Percentiles rank a stretch among this genome's conserved stretches.
These are phyloP conservation scores for Gossypium turneri DNA, from an alignment of 345 rosid genomes.

Conservation along the genomic window DNA sequence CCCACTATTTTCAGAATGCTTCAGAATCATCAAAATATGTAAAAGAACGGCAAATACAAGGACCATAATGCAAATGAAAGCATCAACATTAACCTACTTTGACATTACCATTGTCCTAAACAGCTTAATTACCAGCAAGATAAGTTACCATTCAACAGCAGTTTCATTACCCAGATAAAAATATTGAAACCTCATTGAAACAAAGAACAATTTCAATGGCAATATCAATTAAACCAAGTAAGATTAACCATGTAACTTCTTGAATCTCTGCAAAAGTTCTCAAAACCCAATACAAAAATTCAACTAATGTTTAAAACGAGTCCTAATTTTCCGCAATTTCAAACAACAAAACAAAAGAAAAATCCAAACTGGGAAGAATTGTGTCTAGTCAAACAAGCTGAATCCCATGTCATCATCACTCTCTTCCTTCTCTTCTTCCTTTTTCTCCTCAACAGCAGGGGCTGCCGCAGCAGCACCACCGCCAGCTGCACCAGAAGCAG, in stretches of 20 bases:
- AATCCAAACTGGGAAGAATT: neutral
- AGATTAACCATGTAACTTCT: neutral
- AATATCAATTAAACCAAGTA: neutral
- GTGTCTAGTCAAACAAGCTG: constrained; percentile 44
- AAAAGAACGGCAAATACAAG: neutral
- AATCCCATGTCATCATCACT: constrained; percentile 55
- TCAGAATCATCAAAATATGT: neutral
- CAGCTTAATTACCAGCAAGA: neutral
- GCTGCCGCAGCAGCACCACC: constrained; percentile 33
- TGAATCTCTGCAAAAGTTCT: neutral
- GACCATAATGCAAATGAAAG: neutral
- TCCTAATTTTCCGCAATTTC: neutral
- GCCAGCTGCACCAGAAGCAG: constrained; percentile 22
- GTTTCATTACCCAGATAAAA: neutral
- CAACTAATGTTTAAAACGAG: neutral
- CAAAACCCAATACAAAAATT: neutral
- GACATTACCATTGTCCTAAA: neutral
- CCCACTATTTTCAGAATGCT: too few relatives aligned
- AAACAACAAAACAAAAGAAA: neutral
- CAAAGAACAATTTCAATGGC: neutral
- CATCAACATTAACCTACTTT: neutral
- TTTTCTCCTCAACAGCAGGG: constrained; percentile 42
- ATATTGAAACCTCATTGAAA: neutral
- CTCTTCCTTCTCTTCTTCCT: constrained; percentile 50
- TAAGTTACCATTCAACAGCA: neutral